Evolutionary conservation across 805 yeast genomes (phyloP).

Genomic region (Kuraishia cidri): DNA sequence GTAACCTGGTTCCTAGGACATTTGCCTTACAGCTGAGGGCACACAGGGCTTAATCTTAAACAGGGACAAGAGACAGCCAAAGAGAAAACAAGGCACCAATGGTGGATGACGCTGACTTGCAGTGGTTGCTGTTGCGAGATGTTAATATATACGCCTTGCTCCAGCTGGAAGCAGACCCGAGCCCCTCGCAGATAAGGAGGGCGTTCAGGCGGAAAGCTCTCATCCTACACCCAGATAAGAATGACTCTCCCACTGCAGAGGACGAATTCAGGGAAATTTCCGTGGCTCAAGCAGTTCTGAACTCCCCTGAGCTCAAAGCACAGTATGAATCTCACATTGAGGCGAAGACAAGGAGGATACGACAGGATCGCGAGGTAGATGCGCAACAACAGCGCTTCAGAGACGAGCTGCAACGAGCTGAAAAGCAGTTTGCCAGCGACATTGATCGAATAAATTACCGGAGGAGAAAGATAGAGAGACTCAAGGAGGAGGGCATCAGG

Average conservation of each 20-base stretch:
- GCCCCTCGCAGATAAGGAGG: conserved; percentile 12
- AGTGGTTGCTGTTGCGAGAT: too few relatives aligned
- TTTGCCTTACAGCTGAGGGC: too few relatives aligned
- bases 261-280: conserved; percentile 16
- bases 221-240: conserved; percentile 24
- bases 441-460: conserved; percentile 3
- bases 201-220: conserved; percentile 21
- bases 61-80: too few relatives aligned
- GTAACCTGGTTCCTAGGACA: too few relatives aligned
- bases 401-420: conserved; percentile 20
- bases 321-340: conserved; percentile 13
- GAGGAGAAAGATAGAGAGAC: conserved; percentile 8
- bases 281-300: conserved; percentile 16
- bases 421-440: conserved; percentile 14
- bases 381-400: conserved; percentile 10
- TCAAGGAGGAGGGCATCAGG: conserved; percentile 10
- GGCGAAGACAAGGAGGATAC: conserved; percentile 1
- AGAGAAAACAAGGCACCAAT: too few relatives aligned
- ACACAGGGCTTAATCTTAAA: too few relatives aligned
- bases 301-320: conserved; percentile 7
- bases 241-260: conserved; percentile 15
- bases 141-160: too few relatives aligned
- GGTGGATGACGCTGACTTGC: too few relatives aligned
- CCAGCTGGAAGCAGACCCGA: too few relatives aligned
- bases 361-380: conserved; percentile 4